Conservation (phyloP, 2,329 filamentous ascomycete genomes). For the Xylariomycetidae sp. region DNA sequence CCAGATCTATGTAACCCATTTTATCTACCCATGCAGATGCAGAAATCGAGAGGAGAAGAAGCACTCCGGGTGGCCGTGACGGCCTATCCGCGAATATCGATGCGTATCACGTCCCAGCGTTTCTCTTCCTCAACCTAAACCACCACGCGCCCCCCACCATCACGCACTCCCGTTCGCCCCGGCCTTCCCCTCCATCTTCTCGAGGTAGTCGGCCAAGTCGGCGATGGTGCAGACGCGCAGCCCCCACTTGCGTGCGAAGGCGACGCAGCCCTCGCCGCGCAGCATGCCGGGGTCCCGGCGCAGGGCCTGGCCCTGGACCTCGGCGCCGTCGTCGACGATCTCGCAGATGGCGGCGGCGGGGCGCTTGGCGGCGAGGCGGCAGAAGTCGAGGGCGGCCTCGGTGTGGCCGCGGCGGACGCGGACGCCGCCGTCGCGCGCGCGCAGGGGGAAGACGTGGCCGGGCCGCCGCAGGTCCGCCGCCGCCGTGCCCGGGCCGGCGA, state of each 20-base stretch:
- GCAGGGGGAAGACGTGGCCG: constrained; percentile 84
- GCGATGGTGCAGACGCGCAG: constrained; percentile 94
- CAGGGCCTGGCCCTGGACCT: constrained; percentile 61
- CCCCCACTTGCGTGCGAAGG: constrained; percentile 82
- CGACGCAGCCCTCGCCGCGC: constrained; percentile 78
- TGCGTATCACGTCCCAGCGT: no score
- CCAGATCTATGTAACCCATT: background rate
- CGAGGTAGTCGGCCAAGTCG: constrained; percentile 73
- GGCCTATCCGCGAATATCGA: no score
- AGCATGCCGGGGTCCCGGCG: constrained; percentile 77
- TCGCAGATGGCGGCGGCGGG: constrained; percentile 83
- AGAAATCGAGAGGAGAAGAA: no score
- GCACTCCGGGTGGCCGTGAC: no score
- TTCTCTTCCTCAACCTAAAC: no score
- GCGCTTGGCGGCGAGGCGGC: constrained; percentile 71
- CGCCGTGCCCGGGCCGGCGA: constrained; percentile 60
- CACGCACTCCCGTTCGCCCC: constrained; percentile 33
- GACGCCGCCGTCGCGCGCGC: constrained; percentile 73
- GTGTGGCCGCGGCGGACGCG: constrained; percentile 79
- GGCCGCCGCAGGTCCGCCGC: constrained; percentile 67
- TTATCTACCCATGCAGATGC: no score
- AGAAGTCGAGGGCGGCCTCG: constrained; percentile 89
- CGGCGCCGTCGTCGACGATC: constrained; percentile 78
- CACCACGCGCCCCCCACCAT: no score
- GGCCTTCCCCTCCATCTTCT: constrained; percentile 64